Conservation (phyloP, 441 rosid genomes). For the Gossypium gossypioides region DNA sequence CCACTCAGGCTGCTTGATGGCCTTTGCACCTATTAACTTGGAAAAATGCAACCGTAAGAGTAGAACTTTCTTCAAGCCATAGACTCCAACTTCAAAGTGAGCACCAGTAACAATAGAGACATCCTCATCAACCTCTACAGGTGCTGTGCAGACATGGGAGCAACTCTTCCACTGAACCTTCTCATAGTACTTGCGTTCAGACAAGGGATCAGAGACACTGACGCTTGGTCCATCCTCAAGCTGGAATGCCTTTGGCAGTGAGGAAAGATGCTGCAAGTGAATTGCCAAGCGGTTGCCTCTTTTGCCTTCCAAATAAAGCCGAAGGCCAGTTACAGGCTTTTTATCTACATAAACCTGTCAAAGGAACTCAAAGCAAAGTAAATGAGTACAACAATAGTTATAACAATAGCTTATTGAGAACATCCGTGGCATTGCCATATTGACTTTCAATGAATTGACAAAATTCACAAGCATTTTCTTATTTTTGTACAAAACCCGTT, state of each 20-base stretch:
- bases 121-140: slow-evolving; percentile 52
- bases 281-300: slow-evolving; percentile 55
- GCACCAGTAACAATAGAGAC: slow-evolving; percentile 61
- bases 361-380: not conserved
- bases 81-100: slow-evolving; percentile 22
- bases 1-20: slow-evolving; percentile 66
- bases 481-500: not conserved
- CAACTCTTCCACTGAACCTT: slow-evolving; percentile 68
- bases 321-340: slow-evolving; percentile 65
- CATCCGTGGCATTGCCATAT: not conserved
- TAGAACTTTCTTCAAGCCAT: slow-evolving; percentile 69
- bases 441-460: not conserved
- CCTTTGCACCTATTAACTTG: slow-evolving; percentile 46
- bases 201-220: slow-evolving; percentile 18
- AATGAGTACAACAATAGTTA: not conserved
- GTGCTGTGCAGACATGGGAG: slow-evolving; percentile 65
- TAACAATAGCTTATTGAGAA: not conserved
- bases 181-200: slow-evolving; percentile 50
- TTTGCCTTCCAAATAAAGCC: slow-evolving; percentile 64
- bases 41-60: slow-evolving; percentile 76
- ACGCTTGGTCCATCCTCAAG: slow-evolving; percentile 41
- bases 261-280: slow-evolving; percentile 69
- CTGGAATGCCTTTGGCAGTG: slow-evolving; percentile 49
- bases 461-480: not conserved
- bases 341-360: slow-evolving; percentile 60